These are phyloP conservation scores for Triticum aestivum DNA, from an alignment of 176 grass and related monocot genomes.

Conservation along the genomic window IWGSC_CS_RefSeq_v2.1 NC_057812.1:9424462-9424961, in stretches of 20 bases:
- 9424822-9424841: no score
- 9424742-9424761: not conserved
- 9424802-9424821: not conserved
- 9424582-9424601: not conserved
- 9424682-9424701: no score
- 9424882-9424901: no score
- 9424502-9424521: not conserved
- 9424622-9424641: not conserved
- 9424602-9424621: not conserved
- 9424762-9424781: not conserved
- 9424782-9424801: not conserved
- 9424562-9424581: not conserved
- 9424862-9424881: no score
- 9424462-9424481: not conserved
- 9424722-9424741: not conserved
- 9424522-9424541: not conserved
- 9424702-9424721: not conserved
- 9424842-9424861: no score
- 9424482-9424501: not conserved
- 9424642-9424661: not conserved
- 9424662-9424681: not conserved
- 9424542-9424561: not conserved
- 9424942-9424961: not conserved
- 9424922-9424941: not conserved
- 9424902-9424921: no score